These are phyloP conservation scores for Thyridium curvatum DNA, from an alignment of 2,329 filamentous ascomycete genomes.

Conservation along the genomic window DNA sequence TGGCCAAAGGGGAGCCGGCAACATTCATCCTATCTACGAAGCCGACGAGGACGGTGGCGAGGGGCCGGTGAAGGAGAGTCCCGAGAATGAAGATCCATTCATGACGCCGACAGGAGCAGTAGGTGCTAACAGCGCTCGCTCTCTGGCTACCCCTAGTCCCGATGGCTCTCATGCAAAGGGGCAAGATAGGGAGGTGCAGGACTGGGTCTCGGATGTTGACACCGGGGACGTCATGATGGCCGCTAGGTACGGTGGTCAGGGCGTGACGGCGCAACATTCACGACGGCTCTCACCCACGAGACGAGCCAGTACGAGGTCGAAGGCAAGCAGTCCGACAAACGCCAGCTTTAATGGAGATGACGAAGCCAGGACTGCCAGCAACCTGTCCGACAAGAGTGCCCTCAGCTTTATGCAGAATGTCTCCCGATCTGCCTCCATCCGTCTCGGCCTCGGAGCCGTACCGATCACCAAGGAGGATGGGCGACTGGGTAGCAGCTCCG, in stretches of 20 bases:
- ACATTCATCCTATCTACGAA: constrained; percentile 54
- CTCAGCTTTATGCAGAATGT: constrained; percentile 25
- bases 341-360: constrained; percentile 24
- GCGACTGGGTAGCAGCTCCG: constrained; percentile 27
- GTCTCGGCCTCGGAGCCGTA: constrained; percentile 27
- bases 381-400: constrained; percentile 47
- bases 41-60: constrained; percentile 46
- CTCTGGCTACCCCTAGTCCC: constrained; percentile 29
- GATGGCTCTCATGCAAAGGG: constrained; percentile 22
- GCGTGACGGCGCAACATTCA: constrained; percentile 8
- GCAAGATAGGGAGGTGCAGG: constrained; percentile 47
- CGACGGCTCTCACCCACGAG: constrained; percentile 1
- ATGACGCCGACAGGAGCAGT: constrained; percentile 30
- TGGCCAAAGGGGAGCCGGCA: constrained; percentile 20
- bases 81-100: constrained; percentile 32
- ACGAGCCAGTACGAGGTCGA: constrained; percentile 1
- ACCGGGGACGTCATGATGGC: constrained; percentile 46
- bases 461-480: constrained; percentile 9
- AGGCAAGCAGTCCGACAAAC: background rate
- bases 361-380: constrained; percentile 48
- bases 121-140: constrained; percentile 9
- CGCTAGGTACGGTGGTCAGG: constrained; percentile 30
- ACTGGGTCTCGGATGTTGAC: constrained; percentile 52
- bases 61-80: constrained; percentile 6
- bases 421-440: constrained; percentile 25